These are phyloP conservation scores for Rhododendron molle DNA, from an alignment of 148 eudicot genomes.

Conservation along the genomic window DNA sequence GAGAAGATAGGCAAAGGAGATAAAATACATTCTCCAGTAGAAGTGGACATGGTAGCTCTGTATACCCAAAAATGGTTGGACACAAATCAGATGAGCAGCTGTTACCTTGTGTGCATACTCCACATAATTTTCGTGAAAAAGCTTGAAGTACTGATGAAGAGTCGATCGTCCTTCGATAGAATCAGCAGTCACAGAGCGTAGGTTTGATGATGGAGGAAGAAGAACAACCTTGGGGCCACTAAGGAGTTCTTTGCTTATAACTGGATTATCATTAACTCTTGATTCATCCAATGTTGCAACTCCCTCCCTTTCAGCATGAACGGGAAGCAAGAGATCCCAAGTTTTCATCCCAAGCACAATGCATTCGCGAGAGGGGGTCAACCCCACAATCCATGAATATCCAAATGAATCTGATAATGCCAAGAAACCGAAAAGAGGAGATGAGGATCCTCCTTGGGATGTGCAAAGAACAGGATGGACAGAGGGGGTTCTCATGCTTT, in stretches of 20 bases:
- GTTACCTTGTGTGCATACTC: slow-evolving; percentile 78
- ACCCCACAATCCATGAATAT: slow-evolving; percentile 85
- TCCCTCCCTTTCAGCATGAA: slow-evolving; percentile 39
- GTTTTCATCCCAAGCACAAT: slow-evolving; percentile 80
- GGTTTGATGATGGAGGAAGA: slow-evolving; percentile 62
- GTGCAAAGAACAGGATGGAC: slow-evolving; percentile 73
- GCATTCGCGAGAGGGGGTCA: slow-evolving; percentile 56
- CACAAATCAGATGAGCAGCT: background rate
- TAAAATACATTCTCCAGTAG: background rate
- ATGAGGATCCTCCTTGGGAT: slow-evolving; percentile 40
- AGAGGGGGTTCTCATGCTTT: slow-evolving; percentile 62
- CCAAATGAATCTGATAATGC: slow-evolving; percentile 85
- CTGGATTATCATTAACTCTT: slow-evolving; percentile 33
- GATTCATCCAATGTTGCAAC: slow-evolving; percentile 28
- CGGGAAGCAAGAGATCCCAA: slow-evolving; percentile 58
- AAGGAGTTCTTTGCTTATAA: slow-evolving; percentile 87
- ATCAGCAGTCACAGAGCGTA: slow-evolving; percentile 67
- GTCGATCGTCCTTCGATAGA: slow-evolving; percentile 88
- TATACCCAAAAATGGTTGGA: background rate
- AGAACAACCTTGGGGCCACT: slow-evolving; percentile 70
- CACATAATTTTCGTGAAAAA: slow-evolving; percentile 90
- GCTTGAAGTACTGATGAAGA: slow-evolving; percentile 87
- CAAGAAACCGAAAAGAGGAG: slow-evolving; percentile 65
- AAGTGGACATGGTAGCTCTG: background rate
- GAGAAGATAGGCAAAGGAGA: background rate